Percentiles rank a stretch among this genome's conserved stretches.
Conservation (phyloP, 345 rosid genomes). For the Dipteronia sinensis region DNA sequence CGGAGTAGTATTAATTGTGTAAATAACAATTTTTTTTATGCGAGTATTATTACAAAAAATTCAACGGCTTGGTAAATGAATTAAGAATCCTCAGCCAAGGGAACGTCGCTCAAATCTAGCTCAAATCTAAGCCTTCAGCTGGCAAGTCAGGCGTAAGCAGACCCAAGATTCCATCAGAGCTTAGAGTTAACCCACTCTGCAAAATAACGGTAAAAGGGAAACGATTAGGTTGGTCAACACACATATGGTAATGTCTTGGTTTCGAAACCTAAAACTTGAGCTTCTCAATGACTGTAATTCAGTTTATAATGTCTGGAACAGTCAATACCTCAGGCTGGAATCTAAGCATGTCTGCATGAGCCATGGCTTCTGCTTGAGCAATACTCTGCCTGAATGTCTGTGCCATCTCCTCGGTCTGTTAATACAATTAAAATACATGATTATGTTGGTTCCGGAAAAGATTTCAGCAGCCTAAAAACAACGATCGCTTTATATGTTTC, state of each 20-base stretch:
- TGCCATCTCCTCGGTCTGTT: conserved; percentile 99
- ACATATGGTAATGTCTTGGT: background rate
- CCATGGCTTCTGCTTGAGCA: conserved; percentile 99
- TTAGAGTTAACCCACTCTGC: conserved; percentile 85
- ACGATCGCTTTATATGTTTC: background rate
- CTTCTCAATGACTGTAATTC: background rate
- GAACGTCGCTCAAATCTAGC: conserved; percentile 58
- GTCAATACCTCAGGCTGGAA: conserved; percentile 89
- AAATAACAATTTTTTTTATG: background rate
- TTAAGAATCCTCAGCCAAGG: conserved; percentile 34
- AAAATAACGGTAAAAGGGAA: background rate
- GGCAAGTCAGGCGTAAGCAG: conserved; percentile 72
- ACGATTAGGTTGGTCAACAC: background rate
- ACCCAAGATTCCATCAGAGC: conserved; percentile 80
- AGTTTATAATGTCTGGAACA: background rate
- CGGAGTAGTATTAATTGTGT: background rate
- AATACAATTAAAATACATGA: background rate
- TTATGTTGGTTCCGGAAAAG: background rate
- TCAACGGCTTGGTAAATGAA: background rate
- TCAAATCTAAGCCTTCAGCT: conserved; percentile 78
- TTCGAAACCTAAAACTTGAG: background rate
- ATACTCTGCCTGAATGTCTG: conserved; percentile 97
- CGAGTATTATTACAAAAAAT: background rate
- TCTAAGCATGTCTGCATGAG: conserved; percentile 97
- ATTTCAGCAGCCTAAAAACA: background rate